Evolutionary conservation across 2,329 filamentous ascomycete species (phyloP).

Genomic region (Penicillium occitanis): DNA sequence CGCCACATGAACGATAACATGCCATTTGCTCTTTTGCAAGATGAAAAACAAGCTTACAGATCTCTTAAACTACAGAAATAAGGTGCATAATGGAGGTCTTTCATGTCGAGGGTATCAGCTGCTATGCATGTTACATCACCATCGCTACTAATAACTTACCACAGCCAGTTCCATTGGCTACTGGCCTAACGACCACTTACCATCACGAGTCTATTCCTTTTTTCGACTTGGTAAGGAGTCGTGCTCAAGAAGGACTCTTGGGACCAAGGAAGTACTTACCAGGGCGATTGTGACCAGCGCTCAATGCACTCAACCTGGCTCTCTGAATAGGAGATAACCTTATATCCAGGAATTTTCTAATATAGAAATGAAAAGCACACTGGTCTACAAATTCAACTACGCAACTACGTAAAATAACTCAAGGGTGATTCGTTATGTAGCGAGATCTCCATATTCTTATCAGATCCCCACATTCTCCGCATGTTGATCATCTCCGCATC

Average conservation of each 20-base stretch:
- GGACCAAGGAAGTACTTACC: not conserved
- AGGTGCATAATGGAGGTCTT: no score
- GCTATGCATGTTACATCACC: not conserved
- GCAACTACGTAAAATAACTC: not conserved
- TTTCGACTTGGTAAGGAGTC: not conserved
- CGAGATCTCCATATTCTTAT: not conserved
- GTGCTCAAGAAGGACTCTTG: not conserved
- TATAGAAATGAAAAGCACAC: not conserved
- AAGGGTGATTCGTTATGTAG: not conserved
- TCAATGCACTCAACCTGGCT: not conserved
- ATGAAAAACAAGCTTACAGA: not conserved
- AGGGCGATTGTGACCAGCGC: not conserved
- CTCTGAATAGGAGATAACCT: not conserved
- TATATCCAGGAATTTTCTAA: not conserved
- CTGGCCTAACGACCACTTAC: not conserved
- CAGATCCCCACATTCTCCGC: conserved; percentile 19
- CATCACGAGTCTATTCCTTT: not conserved
- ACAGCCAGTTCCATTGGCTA: not conserved
- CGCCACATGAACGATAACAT: not conserved
- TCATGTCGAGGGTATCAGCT: no score
- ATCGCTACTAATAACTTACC: not conserved
- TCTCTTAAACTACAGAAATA: no score
- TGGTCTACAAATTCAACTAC: not conserved
- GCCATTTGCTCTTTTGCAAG: not conserved
- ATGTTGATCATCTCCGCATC: conserved; percentile 8